Evolutionary conservation across 495 filamentous ascomycete species (phyloP).

Genomic region (Penicillium mononematosum): DNA sequence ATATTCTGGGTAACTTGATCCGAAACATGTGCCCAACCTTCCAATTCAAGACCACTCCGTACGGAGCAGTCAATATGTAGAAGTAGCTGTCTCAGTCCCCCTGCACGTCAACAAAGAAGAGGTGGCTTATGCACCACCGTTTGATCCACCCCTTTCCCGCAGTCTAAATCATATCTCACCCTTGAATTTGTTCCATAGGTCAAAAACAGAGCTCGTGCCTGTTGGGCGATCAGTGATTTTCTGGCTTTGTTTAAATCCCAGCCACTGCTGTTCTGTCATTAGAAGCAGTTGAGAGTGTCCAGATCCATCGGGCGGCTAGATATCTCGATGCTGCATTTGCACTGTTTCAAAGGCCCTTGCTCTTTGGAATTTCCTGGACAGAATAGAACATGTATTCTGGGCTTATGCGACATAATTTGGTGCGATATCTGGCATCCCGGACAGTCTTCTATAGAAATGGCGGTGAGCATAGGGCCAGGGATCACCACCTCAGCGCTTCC

Average conservation of each 20-base stretch:
- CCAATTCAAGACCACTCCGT: neutral
- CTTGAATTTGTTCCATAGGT: slow-evolving; percentile 1
- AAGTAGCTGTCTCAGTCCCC: neutral
- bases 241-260: slow-evolving; percentile 2
- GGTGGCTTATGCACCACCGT: slow-evolving; percentile 11
- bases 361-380: neutral
- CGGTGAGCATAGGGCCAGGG: neutral
- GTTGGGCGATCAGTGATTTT: neutral
- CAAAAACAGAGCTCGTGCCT: neutral
- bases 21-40: neutral
- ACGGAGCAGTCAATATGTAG: neutral
- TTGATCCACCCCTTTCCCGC: slow-evolving; percentile 3
- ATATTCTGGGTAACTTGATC: neutral
- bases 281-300: neutral
- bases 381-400: neutral
- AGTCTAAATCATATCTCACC: slow-evolving; percentile 10
- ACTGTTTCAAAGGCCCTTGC: neutral
- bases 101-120: slow-evolving; percentile 10
- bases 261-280: neutral
- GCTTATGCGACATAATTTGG: neutral
- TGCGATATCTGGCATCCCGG: neutral
- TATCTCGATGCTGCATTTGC: neutral
- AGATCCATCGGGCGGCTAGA: neutral
- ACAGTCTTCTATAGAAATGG: neutral
- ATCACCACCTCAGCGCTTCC: neutral